These are phyloP conservation scores for Myrmaecium sp. DNA, from an alignment of 2,329 filamentous ascomycete genomes.

Conservation along the genomic window DNA sequence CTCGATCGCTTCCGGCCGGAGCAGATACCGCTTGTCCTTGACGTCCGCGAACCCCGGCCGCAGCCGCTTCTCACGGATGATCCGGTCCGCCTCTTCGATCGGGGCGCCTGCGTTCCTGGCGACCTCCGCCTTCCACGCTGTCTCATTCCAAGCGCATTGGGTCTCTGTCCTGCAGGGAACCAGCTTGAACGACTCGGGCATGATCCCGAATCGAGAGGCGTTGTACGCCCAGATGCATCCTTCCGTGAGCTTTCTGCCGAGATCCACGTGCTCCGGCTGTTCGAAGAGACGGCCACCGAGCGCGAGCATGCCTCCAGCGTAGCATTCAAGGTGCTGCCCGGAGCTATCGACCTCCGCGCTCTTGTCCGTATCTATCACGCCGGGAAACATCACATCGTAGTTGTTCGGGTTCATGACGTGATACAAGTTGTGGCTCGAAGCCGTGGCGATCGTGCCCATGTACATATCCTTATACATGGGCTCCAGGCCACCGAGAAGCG, in stretches of 20 bases:
- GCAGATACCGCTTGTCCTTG: slow-evolving; percentile 20
- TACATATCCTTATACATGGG: slow-evolving; percentile 37
- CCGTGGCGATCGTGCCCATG: slow-evolving; percentile 29
- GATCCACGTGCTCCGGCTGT: slow-evolving; percentile 34
- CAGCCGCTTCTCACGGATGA: slow-evolving; percentile 22
- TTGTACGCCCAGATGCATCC: slow-evolving; percentile 48
- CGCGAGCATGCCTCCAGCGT: slow-evolving; percentile 45
- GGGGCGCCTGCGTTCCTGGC: slow-evolving; percentile 6
- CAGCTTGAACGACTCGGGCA: slow-evolving; percentile 42
- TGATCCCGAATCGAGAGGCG: slow-evolving; percentile 38
- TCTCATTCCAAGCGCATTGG: slow-evolving; percentile 38
- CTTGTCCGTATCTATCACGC: too few species aligned
- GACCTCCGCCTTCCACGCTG: slow-evolving; percentile 29
- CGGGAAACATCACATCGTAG: too few species aligned
- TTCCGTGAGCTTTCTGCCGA: slow-evolving; percentile 40
- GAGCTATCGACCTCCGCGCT: too few species aligned
- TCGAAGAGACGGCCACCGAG: slow-evolving; percentile 41
- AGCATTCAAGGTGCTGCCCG: slow-evolving; percentile 43
- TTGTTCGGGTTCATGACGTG: slow-evolving; percentile 30
- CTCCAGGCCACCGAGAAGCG: slow-evolving; percentile 29
- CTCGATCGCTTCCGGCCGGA: slow-evolving; percentile 65
- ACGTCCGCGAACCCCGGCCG: slow-evolving; percentile 24
- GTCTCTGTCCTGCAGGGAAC: slow-evolving; percentile 25
- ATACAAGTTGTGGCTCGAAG: slow-evolving; percentile 28
- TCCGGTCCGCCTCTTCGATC: slow-evolving; percentile 9